Percentiles rank a stretch among this genome's conserved stretches.
phyloP scores from a whole-genome alignment of 345 rosid genomes.

The Citrus sp. region DNA sequence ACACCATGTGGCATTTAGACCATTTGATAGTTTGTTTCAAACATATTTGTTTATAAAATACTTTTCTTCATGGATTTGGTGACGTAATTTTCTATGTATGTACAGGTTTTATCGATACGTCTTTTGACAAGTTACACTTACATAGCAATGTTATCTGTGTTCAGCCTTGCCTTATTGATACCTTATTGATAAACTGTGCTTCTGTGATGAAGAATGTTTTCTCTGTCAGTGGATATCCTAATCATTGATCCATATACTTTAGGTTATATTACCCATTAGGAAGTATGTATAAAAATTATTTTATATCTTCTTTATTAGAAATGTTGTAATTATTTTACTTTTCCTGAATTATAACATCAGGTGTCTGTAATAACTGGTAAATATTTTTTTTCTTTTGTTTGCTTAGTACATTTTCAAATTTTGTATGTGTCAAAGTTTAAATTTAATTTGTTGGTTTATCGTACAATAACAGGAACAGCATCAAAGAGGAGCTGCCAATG shows the following conservation, averaged over 20 bases:
- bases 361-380: slow-evolving; percentile 44
- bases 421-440: too few species aligned
- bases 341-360: slow-evolving; percentile 7
- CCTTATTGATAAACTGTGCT: slow-evolving; percentile 49
- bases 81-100: not conserved
- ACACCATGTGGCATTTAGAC: not conserved
- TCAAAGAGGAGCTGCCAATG: slow-evolving; percentile 60
- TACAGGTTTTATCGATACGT: slow-evolving; percentile 54
- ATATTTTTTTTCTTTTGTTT: not conserved
- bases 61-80: not conserved
- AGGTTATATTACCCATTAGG: too few species aligned
- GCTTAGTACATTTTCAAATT: not conserved
- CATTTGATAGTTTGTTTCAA: not conserved
- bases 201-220: slow-evolving; percentile 61
- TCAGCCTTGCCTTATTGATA: slow-evolving; percentile 42
- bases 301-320: too few species aligned
- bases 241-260: too few species aligned
- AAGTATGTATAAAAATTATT: not conserved
- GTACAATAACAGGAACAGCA: slow-evolving; percentile 13
- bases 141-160: slow-evolving; percentile 63
- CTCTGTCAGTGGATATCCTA: slow-evolving; percentile 39
- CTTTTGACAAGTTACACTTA: slow-evolving; percentile 59
- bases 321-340: not conserved
- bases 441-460: too few species aligned
- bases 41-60: not conserved